Evolutionary conservation across 1,139 yeast species (phyloP).

Genomic region (Zhuliangozyma parablackwelliae): DNA sequence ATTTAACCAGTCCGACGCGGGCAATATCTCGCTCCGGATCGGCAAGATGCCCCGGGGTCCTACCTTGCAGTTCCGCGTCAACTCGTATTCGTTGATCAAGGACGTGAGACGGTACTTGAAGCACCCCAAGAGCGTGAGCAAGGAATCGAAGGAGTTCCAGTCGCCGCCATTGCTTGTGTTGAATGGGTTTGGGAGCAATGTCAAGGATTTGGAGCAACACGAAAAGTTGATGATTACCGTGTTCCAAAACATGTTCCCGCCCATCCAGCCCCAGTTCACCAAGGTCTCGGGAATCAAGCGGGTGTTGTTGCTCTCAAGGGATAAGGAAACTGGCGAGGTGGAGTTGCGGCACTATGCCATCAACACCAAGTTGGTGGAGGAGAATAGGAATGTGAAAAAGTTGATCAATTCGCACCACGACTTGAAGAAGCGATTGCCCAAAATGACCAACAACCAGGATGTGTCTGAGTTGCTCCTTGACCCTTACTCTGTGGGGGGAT

Average conservation of each 20-base stretch:
- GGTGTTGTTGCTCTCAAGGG: constrained; percentile 78
- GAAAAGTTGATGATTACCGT: constrained; percentile 84
- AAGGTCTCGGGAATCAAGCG: constrained; percentile 72
- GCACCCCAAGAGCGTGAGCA: constrained; percentile 66
- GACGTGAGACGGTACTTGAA: constrained; percentile 70
- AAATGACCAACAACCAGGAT: constrained; percentile 62
- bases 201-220: constrained; percentile 52
- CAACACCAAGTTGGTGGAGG: constrained; percentile 82
- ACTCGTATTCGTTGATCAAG: constrained; percentile 73
- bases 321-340: constrained; percentile 63
- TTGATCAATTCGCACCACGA: constrained; percentile 63
- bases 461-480: constrained; percentile 82
- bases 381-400: constrained; percentile 74
- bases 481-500: constrained; percentile 73
- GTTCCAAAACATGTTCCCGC: constrained; percentile 95
- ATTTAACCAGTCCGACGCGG: constrained; percentile 76
- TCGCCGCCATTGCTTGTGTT: constrained; percentile 87
- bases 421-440: constrained; percentile 68
- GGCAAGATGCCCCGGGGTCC: constrained; percentile 95
- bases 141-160: constrained; percentile 57
- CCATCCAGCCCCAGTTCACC: constrained; percentile 78
- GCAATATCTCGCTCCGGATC: constrained; percentile 76
- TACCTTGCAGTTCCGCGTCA: constrained; percentile 75
- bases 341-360: constrained; percentile 90
- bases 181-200: constrained; percentile 69